Evolutionary conservation across 2,329 filamentous ascomycete genomes (phyloP), one percentile per base, ranked within the genome.

Genomic region (Diaporthe citri): DNA sequence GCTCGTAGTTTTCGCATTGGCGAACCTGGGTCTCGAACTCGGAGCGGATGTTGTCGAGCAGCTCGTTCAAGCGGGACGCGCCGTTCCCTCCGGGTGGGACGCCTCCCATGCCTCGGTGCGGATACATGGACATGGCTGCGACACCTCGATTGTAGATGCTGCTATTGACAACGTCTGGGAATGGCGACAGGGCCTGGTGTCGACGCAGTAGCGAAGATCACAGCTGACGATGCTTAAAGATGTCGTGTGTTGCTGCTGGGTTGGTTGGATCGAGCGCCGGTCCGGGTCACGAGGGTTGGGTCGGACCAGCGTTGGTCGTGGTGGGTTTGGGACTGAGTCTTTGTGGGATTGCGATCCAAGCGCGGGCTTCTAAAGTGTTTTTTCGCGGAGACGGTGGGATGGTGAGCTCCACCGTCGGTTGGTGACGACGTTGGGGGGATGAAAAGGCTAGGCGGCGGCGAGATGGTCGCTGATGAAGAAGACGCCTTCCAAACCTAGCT

Each of bases 1-100:
- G 94, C 83, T 99, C 96, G 83, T 95, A 97, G 80, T 95, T 94
- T 83, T 95, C 95, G 78, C 92, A 94, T 79, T 94, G 92, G 78
- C 94, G 92, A 79, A 93, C 90, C 84, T 97, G 94, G 76, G 89
- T 93, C 79, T 98, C 96, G 80, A 98, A 98, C 85, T 99, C 97
- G 81, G 91, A 90, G 82, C 96, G 93, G 80, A 99, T 91, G 83
- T 95, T 93, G 74, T 98, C 96, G 82, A 99, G 90, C 78, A 98
- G 91, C 88, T 99, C 96, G 79, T 94, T 95, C 80, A 98, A 89
- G 79, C 97, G 95, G 79, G 87, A 90, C 69, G 84, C 84, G 79
- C 80, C 79, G 75, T 86, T 89, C 77, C 83, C 83, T 36, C 86
- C 81, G 78, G 83, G 86, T 86, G 94, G 93, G 78, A 91, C 92